A percentile compares a stretch with the other conserved stretches of the same genome.
These are phyloP conservation scores for Oidiodendron maius DNA, from an alignment of 495 filamentous ascomycete species.

Conservation along the genomic window DNA sequence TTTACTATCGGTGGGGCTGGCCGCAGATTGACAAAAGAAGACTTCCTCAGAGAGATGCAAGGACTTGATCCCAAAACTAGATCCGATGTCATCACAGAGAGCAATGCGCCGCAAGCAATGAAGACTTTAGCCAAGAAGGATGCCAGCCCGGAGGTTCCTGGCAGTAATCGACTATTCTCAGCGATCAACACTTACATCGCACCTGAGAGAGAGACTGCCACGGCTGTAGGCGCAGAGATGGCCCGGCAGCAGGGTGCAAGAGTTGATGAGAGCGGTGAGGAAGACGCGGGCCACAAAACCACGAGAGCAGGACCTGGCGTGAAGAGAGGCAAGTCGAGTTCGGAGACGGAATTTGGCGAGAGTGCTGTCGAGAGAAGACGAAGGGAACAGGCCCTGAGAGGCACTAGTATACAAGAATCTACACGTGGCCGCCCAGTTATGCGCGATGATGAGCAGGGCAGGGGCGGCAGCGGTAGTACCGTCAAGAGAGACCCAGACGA, in stretches of 20 bases:
- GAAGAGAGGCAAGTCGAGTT: neutral
- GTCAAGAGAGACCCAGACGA: constrained; percentile 22
- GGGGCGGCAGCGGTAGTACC: neutral
- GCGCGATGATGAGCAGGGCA: neutral
- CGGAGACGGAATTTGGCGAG: constrained; percentile 11
- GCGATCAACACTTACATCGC: constrained; percentile 6
- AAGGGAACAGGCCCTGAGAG: constrained; percentile 58
- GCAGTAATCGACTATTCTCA: constrained; percentile 10
- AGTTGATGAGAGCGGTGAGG: constrained; percentile 6
- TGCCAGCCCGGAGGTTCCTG: constrained; percentile 10
- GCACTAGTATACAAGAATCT: constrained; percentile 20
- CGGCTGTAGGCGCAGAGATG: constrained; percentile 7
- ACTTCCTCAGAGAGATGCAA: constrained; percentile 83
- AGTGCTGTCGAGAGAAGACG: constrained; percentile 63
- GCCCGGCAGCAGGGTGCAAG: constrained; percentile 7
- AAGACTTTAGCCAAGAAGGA: constrained; percentile 52
- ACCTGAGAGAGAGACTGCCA: neutral
- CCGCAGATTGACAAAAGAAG: constrained; percentile 76
- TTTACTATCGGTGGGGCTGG: constrained; percentile 78
- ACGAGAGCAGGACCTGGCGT: neutral
- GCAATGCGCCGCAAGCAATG: constrained; percentile 50
- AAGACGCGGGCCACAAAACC: neutral
- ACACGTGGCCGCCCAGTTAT: neutral
- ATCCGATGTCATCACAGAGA: constrained; percentile 62
- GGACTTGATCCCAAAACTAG: constrained; percentile 73